Percentiles rank a stretch among this genome's conserved stretches.
Evolutionary conservation across 2,329 filamentous ascomycete genomes (phyloP).

Genomic region (Microcyclosporella mali): DNA sequence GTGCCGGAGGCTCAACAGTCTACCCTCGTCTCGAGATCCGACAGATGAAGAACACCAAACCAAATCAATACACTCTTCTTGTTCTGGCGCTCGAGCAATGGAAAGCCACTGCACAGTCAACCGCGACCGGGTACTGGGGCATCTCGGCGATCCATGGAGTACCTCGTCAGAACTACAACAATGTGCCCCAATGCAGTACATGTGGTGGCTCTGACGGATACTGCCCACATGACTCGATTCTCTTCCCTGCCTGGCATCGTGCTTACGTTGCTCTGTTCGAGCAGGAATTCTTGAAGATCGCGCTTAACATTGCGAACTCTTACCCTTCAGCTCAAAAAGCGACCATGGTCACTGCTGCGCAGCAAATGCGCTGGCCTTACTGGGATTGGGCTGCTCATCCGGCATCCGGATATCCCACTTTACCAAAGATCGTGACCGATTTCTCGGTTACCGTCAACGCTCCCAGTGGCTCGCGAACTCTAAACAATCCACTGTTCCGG

Average conservation of each 20-base stretch:
- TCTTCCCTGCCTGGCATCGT: conserved; percentile 26
- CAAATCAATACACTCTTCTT: conserved; percentile 24
- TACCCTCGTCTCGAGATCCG: conserved; percentile 22
- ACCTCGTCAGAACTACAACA: conserved; percentile 19
- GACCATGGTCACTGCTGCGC: conserved; percentile 18
- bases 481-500: conserved; percentile 26
- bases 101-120: conserved; percentile 4
- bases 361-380: conserved; percentile 23
- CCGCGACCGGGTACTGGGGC: conserved; percentile 15
- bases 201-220: conserved; percentile 22
- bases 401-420: conserved; percentile 5
- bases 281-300: conserved; percentile 22
- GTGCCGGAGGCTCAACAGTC: conserved; percentile 8
- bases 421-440: conserved; percentile 21
- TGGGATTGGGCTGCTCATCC: conserved; percentile 26
- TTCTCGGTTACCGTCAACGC: conserved; percentile 18
- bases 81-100: conserved; percentile 20
- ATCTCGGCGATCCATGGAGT: conserved; percentile 25
- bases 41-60: conserved; percentile 18
- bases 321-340: conserved; percentile 10
- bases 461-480: conserved; percentile 16
- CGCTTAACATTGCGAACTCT: conserved; percentile 13
- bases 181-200: conserved; percentile 16
- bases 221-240: conserved; percentile 23
- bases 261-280: conserved; percentile 25